phyloP scores from a whole-genome alignment of 805 yeast genomes.

The Nakazawaea ambrosiae region DNA sequence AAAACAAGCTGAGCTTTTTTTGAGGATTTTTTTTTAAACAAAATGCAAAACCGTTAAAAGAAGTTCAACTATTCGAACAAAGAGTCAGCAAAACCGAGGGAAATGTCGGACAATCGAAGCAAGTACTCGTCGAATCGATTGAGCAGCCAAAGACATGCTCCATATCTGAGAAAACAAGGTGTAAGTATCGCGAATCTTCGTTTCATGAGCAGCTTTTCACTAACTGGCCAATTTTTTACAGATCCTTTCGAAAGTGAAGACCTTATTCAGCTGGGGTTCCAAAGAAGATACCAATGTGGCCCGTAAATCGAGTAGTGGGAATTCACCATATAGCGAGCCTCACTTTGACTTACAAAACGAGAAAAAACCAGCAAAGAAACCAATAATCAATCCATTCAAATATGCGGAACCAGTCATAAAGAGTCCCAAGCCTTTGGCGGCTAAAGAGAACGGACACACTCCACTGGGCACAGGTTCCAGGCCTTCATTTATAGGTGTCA shows the following conservation, averaged over 20 bases:
- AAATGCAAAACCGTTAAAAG: no score
- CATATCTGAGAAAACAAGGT: slow-evolving; percentile 2
- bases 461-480: not conserved
- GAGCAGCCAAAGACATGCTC: not conserved
- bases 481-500: no score
- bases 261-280: not conserved
- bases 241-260: slow-evolving; percentile 2
- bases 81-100: not conserved
- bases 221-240: not conserved
- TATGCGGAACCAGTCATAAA: slow-evolving; percentile 2
- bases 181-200: not conserved
- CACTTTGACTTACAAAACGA: slow-evolving; percentile 1
- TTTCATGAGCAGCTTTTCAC: no score
- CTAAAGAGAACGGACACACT: not conserved
- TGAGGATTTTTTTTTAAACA: no score
- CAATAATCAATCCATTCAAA: slow-evolving; percentile 7
- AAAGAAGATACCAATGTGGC: no score
- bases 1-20: no score
- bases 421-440: not conserved
- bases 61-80: no score
- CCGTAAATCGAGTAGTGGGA: no score
- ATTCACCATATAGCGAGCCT: not conserved
- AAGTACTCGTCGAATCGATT: not conserved
- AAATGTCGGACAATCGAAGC: not conserved
- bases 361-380: not conserved